Evolutionary conservation across 2,329 filamentous ascomycete genomes (phyloP).

Genomic region (Ascocoryne sarcoides): DNA sequence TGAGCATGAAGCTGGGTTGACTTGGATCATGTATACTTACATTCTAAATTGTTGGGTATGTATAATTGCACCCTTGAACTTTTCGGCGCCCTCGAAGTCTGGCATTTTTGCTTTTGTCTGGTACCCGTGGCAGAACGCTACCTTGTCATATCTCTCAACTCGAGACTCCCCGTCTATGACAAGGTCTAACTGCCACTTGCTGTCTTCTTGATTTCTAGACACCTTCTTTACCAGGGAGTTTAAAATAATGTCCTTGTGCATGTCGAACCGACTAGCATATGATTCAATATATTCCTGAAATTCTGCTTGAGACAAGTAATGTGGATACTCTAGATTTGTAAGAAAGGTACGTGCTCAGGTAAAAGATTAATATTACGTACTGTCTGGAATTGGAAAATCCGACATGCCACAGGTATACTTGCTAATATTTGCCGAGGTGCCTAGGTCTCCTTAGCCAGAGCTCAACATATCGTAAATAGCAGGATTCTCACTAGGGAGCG

Average conservation of each 20-base stretch:
- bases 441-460: constrained; percentile 3
- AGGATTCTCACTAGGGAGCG: constrained; percentile 7
- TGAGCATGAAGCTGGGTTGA: constrained; percentile 1
- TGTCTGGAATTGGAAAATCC: constrained; percentile 7
- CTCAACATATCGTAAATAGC: background rate
- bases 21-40: background rate
- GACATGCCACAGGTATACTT: constrained; percentile 9
- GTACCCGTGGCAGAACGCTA: constrained; percentile 7
- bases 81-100: constrained; percentile 5
- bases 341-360: constrained; percentile 1
- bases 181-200: constrained; percentile 5
- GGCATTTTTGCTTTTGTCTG: constrained; percentile 3
- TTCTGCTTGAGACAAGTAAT: constrained; percentile 6
- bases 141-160: constrained; percentile 6
- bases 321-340: constrained; percentile 5
- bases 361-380: constrained; percentile 1
- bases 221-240: constrained; percentile 4
- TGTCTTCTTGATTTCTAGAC: constrained; percentile 5
- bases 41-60: constrained; percentile 8
- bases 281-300: constrained; percentile 8
- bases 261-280: constrained; percentile 7
- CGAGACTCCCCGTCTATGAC: constrained; percentile 2
- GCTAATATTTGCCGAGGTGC: constrained; percentile 5
- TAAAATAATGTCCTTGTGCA: constrained; percentile 9
- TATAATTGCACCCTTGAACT: constrained; percentile 4